phyloP scores from a whole-genome alignment of 345 rosid species.

The Populus pruinosa region DNA sequence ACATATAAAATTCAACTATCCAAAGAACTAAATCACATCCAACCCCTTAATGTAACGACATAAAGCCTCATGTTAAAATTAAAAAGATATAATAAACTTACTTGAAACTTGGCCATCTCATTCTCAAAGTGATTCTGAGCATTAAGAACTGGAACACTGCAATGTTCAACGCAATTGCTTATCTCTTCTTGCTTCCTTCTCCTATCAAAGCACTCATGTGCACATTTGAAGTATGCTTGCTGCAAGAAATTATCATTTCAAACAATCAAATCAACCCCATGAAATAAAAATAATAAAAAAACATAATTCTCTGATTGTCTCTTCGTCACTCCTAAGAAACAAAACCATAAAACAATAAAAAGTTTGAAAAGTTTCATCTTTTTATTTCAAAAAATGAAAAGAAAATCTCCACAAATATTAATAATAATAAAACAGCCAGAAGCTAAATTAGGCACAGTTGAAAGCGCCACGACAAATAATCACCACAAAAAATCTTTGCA shows the following conservation, averaged over 20 bases:
- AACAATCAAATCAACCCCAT: neutral
- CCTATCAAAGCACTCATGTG: slow-evolving; percentile 85
- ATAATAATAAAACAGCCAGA: too few relatives aligned
- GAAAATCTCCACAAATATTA: too few relatives aligned
- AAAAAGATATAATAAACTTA: slow-evolving; percentile 21
- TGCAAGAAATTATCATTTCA: slow-evolving; percentile 32
- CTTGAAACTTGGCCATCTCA: slow-evolving; percentile 90
- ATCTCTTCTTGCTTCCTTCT: slow-evolving; percentile 73
- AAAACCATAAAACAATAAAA: neutral
- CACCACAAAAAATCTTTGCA: too few relatives aligned
- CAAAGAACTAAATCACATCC: too few relatives aligned
- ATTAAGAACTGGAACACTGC: slow-evolving; percentile 68
- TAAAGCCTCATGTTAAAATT: neutral
- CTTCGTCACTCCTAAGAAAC: neutral
- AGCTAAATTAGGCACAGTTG: too few relatives aligned
- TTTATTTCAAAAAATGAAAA: too few relatives aligned
- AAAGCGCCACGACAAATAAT: too few relatives aligned
- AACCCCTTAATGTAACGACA: too few relatives aligned
- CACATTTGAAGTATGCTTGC: slow-evolving; percentile 97
- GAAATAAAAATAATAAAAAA: neutral
- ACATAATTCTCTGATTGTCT: too few relatives aligned
- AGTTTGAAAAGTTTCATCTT: too few relatives aligned
- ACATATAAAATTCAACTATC: too few relatives aligned
- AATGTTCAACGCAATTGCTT: slow-evolving; percentile 67
- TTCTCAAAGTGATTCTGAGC: slow-evolving; percentile 80